phyloP scores from a whole-genome alignment of 1,284 basidiomycete species.

The Heterobasidion parviporum region DNA sequence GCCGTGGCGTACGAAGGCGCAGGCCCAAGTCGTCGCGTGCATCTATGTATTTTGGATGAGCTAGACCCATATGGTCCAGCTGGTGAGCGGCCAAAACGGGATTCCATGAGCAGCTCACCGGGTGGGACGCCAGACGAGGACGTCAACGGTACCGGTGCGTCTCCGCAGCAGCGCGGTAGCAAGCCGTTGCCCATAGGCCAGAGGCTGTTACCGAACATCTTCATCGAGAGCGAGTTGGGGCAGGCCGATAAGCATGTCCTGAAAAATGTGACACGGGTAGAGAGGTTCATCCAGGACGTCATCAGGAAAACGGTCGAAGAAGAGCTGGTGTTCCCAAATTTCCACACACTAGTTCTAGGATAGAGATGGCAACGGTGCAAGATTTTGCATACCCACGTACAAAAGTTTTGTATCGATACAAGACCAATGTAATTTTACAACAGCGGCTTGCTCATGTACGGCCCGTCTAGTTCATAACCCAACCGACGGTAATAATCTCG shows the following conservation, averaged over 20 bases:
- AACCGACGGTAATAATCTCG: constrained; percentile 91
- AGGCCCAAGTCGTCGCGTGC: constrained; percentile 62
- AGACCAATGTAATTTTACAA: constrained; percentile 12
- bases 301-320: constrained; percentile 92
- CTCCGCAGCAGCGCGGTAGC: constrained; percentile 22
- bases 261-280: constrained; percentile 94
- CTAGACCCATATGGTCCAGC: constrained; percentile 72
- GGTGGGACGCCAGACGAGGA: constrained; percentile 29
- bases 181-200: constrained; percentile 75
- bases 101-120: constrained; percentile 23
- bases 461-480: constrained; percentile 92
- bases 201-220: constrained; percentile 82
- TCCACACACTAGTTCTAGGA: constrained; percentile 53
- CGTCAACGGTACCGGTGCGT: constrained; percentile 20
- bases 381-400: not conserved
- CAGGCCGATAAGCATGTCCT: constrained; percentile 93
- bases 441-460: constrained; percentile 90
- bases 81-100: constrained; percentile 43
- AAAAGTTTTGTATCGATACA: not conserved
- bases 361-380: not conserved
- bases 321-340: constrained; percentile 91
- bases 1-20: constrained; percentile 89
- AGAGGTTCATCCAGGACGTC: constrained; percentile 92
- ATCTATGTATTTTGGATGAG: constrained; percentile 85
- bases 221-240: constrained; percentile 95